Conservation (phyloP, 208 protist genomes). For the Acanthamoeba lenticulata region DNA sequence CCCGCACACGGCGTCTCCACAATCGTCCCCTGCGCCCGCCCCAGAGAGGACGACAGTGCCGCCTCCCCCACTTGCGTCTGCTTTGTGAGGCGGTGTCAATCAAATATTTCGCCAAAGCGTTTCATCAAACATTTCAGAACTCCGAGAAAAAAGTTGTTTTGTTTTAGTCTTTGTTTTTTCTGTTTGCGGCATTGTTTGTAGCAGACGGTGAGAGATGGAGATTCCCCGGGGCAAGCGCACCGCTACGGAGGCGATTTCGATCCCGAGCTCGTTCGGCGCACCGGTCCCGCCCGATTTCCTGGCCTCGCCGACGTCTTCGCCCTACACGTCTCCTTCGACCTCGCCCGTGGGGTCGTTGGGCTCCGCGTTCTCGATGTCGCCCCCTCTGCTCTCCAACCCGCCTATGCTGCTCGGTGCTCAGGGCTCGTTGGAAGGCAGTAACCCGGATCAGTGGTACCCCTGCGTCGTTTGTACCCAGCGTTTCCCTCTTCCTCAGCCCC, state of each 20-base stretch:
- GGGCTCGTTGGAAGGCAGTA: background rate
- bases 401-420: background rate
- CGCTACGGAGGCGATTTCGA: background rate
- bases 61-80: background rate
- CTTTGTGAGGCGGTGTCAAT: too few relatives aligned
- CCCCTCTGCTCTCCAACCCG: background rate
- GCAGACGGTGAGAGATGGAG: background rate
- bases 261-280: background rate
- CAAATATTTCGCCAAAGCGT: background rate
- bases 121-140: too few relatives aligned
- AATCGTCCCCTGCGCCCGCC: background rate
- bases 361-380: background rate
- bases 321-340: constrained; percentile 31
- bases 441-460: background rate
- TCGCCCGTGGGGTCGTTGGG: background rate
- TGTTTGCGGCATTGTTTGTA: background rate
- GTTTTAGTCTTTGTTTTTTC: background rate
- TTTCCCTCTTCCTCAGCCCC: background rate
- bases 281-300: constrained; percentile 3
- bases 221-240: background rate
- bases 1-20: background rate
- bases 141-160: too few relatives aligned
- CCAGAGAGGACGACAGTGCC: background rate
- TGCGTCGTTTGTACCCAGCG: constrained; percentile 7
- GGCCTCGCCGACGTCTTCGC: constrained; percentile 36